Base-by-base conservation (phyloP, 163 green algal species). In the Scenedesmus sp. region DNA sequence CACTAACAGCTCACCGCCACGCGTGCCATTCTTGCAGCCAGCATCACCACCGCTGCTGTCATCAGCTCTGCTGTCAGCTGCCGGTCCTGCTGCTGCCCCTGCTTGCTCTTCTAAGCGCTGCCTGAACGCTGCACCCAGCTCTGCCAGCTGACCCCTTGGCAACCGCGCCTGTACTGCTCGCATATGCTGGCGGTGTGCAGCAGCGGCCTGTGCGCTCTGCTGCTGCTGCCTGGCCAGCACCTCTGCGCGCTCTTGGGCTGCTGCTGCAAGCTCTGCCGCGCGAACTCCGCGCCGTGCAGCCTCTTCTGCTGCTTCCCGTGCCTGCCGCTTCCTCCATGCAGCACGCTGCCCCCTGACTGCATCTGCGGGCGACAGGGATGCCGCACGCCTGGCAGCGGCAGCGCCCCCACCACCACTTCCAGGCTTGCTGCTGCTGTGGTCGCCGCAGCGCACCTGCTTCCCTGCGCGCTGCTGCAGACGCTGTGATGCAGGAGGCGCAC, bases 111-210 rank as follows among this genome's bases (percentile, higher is more conserved):
- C 65, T 22, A 89, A 44, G 0, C 65, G 30, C 61, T 89, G 84
- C 43, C 42, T 68, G 40, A 89, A 89, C 1, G 84, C 84, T 15
- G 84, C 84, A 20, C 84, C 84, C 24, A 89, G 42, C 65, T 89
- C 84, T 35, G 84, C 84, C 51, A 89, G 43, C 59, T 89, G 84
- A 22, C 37, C 70, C 42, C 49, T 70, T 9, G 73, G 42, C 61
- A 89, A 6, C 35, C 84, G 44, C 5, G 84, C 26, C 42, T 82
- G 59, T 24, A 89, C 61, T n/a, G 26, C 59, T n/a, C 46, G 73
- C 84, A 89, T 89, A 13, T 89, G 84, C 84, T 89, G 84, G 42
- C 84, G 59, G 65, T 89, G 84, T 10, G 61, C 61, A 61, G 61
- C 30, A 18, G 70, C 61, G n/a, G 84, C 84, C 35, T 49, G 42